Evolutionary conservation across 2,329 filamentous ascomycete species (phyloP), one percentile per base, ranked within the genome.

Genomic region (Mycocentrospora acerina): DNA sequence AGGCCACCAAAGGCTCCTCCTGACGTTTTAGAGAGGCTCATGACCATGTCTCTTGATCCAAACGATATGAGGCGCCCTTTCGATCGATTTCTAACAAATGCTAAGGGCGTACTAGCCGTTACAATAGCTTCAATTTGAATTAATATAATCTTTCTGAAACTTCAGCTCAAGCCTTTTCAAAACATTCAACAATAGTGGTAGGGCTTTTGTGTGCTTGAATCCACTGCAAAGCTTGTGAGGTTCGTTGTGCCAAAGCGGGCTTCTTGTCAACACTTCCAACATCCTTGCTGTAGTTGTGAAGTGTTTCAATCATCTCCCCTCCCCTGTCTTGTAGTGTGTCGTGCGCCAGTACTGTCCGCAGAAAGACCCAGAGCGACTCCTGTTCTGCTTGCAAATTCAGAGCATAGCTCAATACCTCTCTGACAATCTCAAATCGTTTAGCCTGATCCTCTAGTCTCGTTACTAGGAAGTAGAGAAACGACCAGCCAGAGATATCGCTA

Each of bases 401-500:
- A 1, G 55, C 54, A 31, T 57, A 61, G 2, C 44, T 35, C 6
- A 68, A 15, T 4, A 62, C 47, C 8, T 55, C 41, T 7, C 48
- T 19, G 3, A 66, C 46, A 7, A 62, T 37, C 4, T 34, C 28
- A 14, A 36, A 33, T 24, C 42, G 42, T 13, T 44, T 29, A 1
- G 37, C 28, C 2, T 47, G 24, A 11, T 34, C 28, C 15, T 52
- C 31, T n/a, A 53, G 14, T 18, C 31, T 46, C 15, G 35, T 37
- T n/a, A 67, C 35, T 10, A 66, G 40, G 30, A 52, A 59, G n/a
- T 54, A 17, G 5, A 68, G 48, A 37, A 61, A 68, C 4, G 57
- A 53, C 59, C 61, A 67, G 12, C 64, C 64, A 3, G 66, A 68
- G 13, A 58, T 62, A 33, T 68, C 66, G 44, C 63, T 60, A 5